phyloP scores from a whole-genome alignment of 2,329 filamentous ascomycete species.

The Colletotrichum sp. region DNA sequence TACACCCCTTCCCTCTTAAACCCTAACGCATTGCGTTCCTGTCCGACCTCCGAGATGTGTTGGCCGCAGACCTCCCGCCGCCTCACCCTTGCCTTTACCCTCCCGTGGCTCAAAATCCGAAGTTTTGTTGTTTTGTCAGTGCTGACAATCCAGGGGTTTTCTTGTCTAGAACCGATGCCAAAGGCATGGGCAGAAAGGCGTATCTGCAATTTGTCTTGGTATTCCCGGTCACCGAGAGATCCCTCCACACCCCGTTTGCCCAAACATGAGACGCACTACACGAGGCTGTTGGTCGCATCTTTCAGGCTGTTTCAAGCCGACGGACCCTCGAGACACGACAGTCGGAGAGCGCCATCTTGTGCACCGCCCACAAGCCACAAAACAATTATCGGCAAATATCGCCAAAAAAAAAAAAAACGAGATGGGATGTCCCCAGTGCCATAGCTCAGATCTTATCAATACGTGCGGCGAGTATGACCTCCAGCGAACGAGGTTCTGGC shows the following conservation, averaged over 20 bases:
- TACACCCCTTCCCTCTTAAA: background rate
- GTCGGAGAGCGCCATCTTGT: background rate
- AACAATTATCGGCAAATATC: conserved; percentile 1
- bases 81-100: background rate
- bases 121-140: background rate
- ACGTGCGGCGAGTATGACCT: background rate
- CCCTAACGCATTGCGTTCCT: background rate
- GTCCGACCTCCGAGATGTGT: background rate
- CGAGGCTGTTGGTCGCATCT: background rate
- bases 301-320: conserved; percentile 1
- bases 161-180: background rate
- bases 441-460: conserved; percentile 16
- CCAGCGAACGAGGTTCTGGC: background rate
- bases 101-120: background rate
- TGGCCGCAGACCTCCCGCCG: background rate
- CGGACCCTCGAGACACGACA: background rate
- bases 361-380: background rate
- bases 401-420: background rate
- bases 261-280: background rate
- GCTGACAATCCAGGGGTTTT: background rate
- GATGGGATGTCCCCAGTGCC: background rate
- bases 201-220: background rate
- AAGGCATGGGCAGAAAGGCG: background rate
- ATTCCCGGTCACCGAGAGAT: background rate
- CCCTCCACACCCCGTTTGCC: background rate